These are phyloP conservation scores for Laguncularia racemosa DNA, from an alignment of 345 rosid genomes.

Conservation along the genomic window DNA sequence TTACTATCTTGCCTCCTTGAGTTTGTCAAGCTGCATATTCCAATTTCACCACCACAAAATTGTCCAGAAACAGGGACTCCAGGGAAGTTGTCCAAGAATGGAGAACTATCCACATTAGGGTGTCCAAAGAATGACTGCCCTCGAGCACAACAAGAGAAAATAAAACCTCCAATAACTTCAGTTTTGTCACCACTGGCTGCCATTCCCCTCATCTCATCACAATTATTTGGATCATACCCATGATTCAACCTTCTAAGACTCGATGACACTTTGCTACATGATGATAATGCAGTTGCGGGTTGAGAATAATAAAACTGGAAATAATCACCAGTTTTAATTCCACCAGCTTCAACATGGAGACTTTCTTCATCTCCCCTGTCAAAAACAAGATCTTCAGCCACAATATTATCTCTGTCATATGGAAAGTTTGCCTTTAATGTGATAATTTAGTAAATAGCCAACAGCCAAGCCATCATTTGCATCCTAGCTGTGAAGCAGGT, in stretches of 20 bases:
- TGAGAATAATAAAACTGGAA: conserved; percentile 59
- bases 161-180: conserved; percentile 65
- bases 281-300: conserved; percentile 27
- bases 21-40: conserved; percentile 25
- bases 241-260: conserved; percentile 34
- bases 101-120: conserved; percentile 42
- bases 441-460: no score
- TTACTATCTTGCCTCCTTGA: conserved; percentile 10
- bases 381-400: background rate
- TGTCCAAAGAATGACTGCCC: conserved; percentile 40
- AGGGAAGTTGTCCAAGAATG: conserved; percentile 62
- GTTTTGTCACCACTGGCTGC: conserved; percentile 6
- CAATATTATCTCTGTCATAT: no score
- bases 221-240: conserved; percentile 16
- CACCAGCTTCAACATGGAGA: conserved; percentile 46
- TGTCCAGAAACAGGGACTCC: conserved; percentile 51
- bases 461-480: no score
- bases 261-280: conserved; percentile 25
- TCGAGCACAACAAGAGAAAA: conserved; percentile 47
- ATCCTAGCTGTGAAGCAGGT: no score
- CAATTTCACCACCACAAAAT: conserved; percentile 63
- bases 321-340: conserved; percentile 56
- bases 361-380: conserved; percentile 58
- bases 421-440: no score
- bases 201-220: background rate